Percentiles rank a stretch among this genome's conserved stretches.
Evolutionary conservation across 164 flowering plant genomes (phyloP).

Genomic region (Kingdonia uniflora): DNA sequence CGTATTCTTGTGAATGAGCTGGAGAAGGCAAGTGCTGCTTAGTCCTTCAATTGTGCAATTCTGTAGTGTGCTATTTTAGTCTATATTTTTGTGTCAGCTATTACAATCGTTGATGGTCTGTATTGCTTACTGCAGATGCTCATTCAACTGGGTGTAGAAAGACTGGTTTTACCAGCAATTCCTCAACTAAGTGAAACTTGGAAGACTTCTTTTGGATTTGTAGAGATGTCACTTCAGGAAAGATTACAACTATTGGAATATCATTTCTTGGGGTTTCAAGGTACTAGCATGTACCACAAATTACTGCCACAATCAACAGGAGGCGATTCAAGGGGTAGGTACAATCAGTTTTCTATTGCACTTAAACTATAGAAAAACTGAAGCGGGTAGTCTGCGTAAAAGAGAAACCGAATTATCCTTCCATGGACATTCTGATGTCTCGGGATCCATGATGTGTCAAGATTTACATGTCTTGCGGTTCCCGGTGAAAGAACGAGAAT

Average conservation of each 20-base stretch:
- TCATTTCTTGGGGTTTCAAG: slow-evolving; percentile 65
- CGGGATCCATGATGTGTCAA: too few species aligned
- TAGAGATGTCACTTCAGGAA: slow-evolving; percentile 39
- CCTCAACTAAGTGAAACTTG: slow-evolving; percentile 52
- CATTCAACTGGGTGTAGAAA: slow-evolving; percentile 57
- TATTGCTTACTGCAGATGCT: slow-evolving; percentile 37
- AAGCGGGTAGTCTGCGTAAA: too few species aligned
- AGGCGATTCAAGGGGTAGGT: slow-evolving; percentile 4
- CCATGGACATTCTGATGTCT: too few species aligned
- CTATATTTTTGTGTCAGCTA: too few species aligned
- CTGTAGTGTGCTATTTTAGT: too few species aligned
- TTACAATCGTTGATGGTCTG: background rate
- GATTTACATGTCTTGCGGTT: too few species aligned
- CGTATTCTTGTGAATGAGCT: slow-evolving; percentile 59
- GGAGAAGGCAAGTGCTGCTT: slow-evolving; percentile 39
- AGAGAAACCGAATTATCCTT: too few species aligned
- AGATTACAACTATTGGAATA: slow-evolving; percentile 36
- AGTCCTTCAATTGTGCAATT: background rate
- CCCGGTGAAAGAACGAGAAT: too few species aligned
- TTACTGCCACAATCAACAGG: slow-evolving; percentile 17
- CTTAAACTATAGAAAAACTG: too few species aligned
- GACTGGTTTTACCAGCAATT: slow-evolving; percentile 69
- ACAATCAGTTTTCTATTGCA: too few species aligned
- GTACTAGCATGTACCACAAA: slow-evolving; percentile 68
- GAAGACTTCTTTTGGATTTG: slow-evolving; percentile 67